phyloP scores from a whole-genome alignment of 176 grass and related monocot species.

The Carex parvula region DNA sequence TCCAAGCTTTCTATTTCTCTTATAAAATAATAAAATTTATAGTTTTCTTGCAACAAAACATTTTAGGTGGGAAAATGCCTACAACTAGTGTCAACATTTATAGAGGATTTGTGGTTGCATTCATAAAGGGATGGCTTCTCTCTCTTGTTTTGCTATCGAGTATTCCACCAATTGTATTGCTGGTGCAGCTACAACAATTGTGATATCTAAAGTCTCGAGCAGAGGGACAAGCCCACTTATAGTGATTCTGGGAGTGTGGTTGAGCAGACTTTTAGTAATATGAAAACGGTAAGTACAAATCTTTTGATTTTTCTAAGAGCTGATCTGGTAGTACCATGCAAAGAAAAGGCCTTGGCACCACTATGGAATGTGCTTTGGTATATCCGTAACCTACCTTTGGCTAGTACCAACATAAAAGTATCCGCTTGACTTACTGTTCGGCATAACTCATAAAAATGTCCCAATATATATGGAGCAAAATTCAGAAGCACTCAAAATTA shows the following conservation, averaged over 20 bases:
- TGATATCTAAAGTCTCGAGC: conserved; percentile 61
- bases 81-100: conserved; percentile 63
- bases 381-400: not conserved
- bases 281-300: conserved; percentile 60
- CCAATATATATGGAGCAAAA: not conserved
- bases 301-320: not conserved
- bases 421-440: too few relatives aligned
- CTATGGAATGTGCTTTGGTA: not conserved
- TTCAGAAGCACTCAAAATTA: not conserved
- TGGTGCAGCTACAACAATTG: conserved; percentile 45
- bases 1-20: not conserved
- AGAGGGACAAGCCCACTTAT: conserved; percentile 54
- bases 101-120: conserved; percentile 74
- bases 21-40: not conserved
- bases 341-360: not conserved
- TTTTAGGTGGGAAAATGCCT: conserved; percentile 78
- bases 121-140: conserved; percentile 77
- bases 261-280: conserved; percentile 80
- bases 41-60: not conserved
- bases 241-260: conserved; percentile 58
- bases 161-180: conserved; percentile 67
- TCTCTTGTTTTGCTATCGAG: conserved; percentile 69
- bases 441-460: not conserved
- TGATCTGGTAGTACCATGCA: not conserved
- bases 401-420: not conserved